Base-by-base conservation (phyloP, 2,329 filamentous ascomycete species). In the Aspergillus brunneoviolaceus region DNA sequence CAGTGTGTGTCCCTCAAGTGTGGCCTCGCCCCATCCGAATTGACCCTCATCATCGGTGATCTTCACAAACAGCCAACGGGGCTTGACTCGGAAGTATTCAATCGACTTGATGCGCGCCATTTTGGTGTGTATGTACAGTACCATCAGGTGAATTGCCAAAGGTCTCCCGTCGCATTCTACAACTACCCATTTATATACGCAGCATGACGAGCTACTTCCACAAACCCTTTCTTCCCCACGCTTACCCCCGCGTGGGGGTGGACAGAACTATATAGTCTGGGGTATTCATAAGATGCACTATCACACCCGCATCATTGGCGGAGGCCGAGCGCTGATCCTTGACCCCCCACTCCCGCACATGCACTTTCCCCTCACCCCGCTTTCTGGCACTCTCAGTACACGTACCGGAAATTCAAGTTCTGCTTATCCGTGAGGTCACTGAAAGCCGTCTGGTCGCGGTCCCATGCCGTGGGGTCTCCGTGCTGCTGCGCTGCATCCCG, bases 51-150 rank as follows among this genome's bases (percentile, higher is more conserved):
- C 84, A 68, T 92, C 89, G 1, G 84, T 87, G 65, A 92, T 84
- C 73, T 92, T 92, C 65, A 92, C 89, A 65, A 92, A 91, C 1
- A 92, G 79, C 89, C 89, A 92, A 27, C 90, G 81, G 7, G 90
- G 90, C 54, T 87, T 87, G 4, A 92, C 86, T 21, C 89, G 84
- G 70, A 91, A 92, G 69, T 91, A 90, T 65, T 91, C 88, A 53
- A 92, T 86, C 7, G 71, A 81, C 60, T 82, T 80, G 67, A 90
- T 90, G 64, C 84, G 87, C 0, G 81, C 82, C 87, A 89, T 89
- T 48, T 5, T 12, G 33, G n/a, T 65, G 48, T 6, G 31, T 33
- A 14, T 23, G 33, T n/a, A 50, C 6, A 31, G 21, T 27, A 5
- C 4, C 4, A 23, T 16, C 19, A 7, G 10, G n/a, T 19, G 50